Evolutionary conservation across 108 stramenopile genomes (phyloP), one percentile per base, ranked within the genome.

Genomic region (Skeletonema menzelii): DNA sequence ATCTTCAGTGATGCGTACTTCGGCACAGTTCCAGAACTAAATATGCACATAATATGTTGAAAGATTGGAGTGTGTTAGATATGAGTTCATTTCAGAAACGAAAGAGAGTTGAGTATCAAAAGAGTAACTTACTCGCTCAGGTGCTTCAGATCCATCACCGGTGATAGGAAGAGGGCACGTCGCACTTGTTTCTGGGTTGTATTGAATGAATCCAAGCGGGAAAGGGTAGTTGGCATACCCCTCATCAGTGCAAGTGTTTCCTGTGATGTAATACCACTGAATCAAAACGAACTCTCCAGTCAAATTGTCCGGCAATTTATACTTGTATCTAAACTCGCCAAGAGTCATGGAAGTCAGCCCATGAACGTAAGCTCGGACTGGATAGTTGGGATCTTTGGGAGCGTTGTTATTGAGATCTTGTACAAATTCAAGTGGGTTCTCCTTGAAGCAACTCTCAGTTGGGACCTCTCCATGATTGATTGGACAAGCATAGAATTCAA

Each of bases 391-490:
- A 56, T 84, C 79, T 19, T 63, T 65, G 2, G 71, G 71, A 14
- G 73, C 77, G 13, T 30, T 49, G 64, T 81, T 59, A 3, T 68
- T 34, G 20, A 56, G 22, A 71, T 87, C 86, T 31, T 44, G n/a
- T 0, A 85, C 82, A 70, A 87, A 85, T 27, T 53, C 58, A 6
- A 87, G 27, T 4, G 59, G 80, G 44, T 65, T 22, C 1, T 10
- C 13, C 28, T 85, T 63, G 34, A 87, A 85, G 53, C 86, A 87
- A 20, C 56, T 77, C 59, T 80, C 67, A 3, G 82, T 85, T 6
- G 83, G 68, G 15, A n/a, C 67, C n/a, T 68, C 38, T 15, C 84
- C 82, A 30, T 20, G 27, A 56, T 14, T 15, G 4, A 71, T 56
- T 11, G 82, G 75, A 72, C 85, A 86, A 4, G 81, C 85, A 15